These are phyloP conservation scores for Aegilops longissima DNA, from an alignment of 176 grass and related monocot species.

Conservation along the genomic window DNA sequence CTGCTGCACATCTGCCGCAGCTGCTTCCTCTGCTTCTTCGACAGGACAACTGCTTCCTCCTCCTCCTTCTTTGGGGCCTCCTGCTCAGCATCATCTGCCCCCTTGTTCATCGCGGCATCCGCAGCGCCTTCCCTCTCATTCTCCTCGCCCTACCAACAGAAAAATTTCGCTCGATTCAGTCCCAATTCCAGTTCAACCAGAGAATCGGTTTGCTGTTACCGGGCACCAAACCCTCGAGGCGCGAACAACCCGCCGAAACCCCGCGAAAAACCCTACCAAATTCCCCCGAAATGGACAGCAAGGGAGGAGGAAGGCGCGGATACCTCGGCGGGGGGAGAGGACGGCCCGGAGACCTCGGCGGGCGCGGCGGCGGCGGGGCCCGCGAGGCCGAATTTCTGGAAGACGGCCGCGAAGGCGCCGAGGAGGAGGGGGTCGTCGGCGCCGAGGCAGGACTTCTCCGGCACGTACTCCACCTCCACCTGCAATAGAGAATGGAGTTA, in stretches of 20 bases:
- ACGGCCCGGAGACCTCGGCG: slow-evolving; percentile 33
- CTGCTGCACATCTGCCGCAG: slow-evolving; percentile 42
- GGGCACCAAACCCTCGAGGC: slow-evolving; percentile 25
- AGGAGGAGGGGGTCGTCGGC: slow-evolving; percentile 53
- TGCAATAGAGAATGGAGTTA: too few species aligned
- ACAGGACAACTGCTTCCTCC: slow-evolving; percentile 66
- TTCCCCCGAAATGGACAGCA: background rate
- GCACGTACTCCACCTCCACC: slow-evolving; percentile 79
- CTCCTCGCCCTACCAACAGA: background rate
- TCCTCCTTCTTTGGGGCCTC: slow-evolving; percentile 68
- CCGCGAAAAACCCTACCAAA: background rate
- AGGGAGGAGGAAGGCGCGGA: background rate
- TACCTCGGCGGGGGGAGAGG: background rate
- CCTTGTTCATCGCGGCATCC: background rate
- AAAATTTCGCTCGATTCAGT: background rate
- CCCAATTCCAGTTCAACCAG: background rate
- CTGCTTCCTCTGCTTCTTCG: slow-evolving; percentile 77
- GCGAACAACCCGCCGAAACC: background rate
- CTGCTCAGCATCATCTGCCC: slow-evolving; percentile 26
- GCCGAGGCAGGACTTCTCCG: slow-evolving; percentile 57
- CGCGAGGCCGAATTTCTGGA: slow-evolving; percentile 82
- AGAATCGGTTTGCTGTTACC: background rate
- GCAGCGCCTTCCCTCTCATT: background rate
- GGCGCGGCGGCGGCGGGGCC: slow-evolving; percentile 24
- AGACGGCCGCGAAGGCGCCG: slow-evolving; percentile 68